Base-by-base conservation (phyloP, 202 grass and related monocot species). In the Schoenoplectus triqueter region DNA sequence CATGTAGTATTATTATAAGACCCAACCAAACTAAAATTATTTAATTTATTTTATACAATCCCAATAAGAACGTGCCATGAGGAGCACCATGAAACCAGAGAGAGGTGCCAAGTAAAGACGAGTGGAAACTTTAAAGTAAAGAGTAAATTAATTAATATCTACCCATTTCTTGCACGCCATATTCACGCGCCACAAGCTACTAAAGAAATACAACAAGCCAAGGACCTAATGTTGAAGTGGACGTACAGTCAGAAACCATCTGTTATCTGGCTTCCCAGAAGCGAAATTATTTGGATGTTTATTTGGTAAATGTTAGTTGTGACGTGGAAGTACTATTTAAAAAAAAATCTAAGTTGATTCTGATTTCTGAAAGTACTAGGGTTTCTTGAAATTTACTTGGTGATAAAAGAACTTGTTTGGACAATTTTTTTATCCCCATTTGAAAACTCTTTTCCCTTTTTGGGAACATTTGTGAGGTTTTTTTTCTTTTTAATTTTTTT, bases 151-250 rank as follows among this genome's bases (percentile, higher is more conserved):
- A n/a, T n/a, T 66, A 69, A 83, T 68, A 83, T 52, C 48, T 57
- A 68, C 22, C 7, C 11, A 83, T 83, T 83, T 69, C 80, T 83
- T 83, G 62, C 80, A 83, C 80, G 80, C 80, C 22, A 59, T 69
- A 83, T 55, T 51, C 5, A 83, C 7, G 7, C 47, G 47, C 46
- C 63, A 78, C 20, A 78, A 78, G 70, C 46, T 73, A 51, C 47
- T 2, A 55, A 39, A 55, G 19, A 76, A 39, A 39, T 76, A 11
- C 18, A 31, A 76, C 9, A 22, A 14, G 21, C 21, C 11, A 77
- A 15, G 3, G 7, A 67, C 11, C 73, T 78, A 78, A 78, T 59
- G 10, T 78, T 42, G 52, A 57, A 10, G 19, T 39, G 21, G 73
- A 77, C 73, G n/a, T n/a, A n/a, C n/a, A n/a, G n/a, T n/a, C n/a